phyloP scores from a whole-genome alignment of 1,139 yeast species.

The Chernovozyma aurita region DNA sequence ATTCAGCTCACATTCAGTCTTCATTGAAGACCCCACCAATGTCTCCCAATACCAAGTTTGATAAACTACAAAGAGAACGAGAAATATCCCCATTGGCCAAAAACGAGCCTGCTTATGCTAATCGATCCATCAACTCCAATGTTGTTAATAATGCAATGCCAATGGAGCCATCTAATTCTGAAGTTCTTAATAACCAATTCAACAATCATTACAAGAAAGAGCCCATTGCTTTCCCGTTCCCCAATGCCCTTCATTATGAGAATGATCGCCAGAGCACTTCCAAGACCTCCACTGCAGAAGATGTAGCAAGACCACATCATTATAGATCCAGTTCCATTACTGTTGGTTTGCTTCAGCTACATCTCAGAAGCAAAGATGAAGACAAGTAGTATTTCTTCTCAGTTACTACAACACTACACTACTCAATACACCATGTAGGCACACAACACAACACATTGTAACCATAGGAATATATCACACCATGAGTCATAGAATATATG shows the following conservation, averaged over 20 bases:
- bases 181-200: constrained; percentile 19
- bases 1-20: too few relatives aligned
- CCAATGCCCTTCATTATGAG: constrained; percentile 38
- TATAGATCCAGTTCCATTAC: constrained; percentile 41
- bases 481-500: too few relatives aligned
- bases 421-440: too few relatives aligned
- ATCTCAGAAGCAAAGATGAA: constrained; percentile 10
- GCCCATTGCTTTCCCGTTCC: constrained; percentile 35
- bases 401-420: too few relatives aligned
- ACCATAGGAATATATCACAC: too few relatives aligned
- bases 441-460: too few relatives aligned
- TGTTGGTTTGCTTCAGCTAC: constrained; percentile 36
- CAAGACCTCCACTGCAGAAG: constrained; percentile 18
- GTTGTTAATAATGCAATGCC: background rate
- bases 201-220: constrained; percentile 47
- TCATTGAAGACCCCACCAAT: constrained; percentile 1
- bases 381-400: too few relatives aligned
- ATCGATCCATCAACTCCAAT: constrained; percentile 19
- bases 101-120: constrained; percentile 23
- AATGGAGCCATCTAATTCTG: background rate
- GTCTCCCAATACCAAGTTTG: constrained; percentile 5
- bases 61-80: constrained; percentile 1
- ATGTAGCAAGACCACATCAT: constrained; percentile 22
- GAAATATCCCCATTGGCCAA: constrained; percentile 19
- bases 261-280: constrained; percentile 26